Evolutionary conservation across 1,284 basidiomycete species (phyloP).

Genomic region (Naganishia liquefaciens): DNA sequence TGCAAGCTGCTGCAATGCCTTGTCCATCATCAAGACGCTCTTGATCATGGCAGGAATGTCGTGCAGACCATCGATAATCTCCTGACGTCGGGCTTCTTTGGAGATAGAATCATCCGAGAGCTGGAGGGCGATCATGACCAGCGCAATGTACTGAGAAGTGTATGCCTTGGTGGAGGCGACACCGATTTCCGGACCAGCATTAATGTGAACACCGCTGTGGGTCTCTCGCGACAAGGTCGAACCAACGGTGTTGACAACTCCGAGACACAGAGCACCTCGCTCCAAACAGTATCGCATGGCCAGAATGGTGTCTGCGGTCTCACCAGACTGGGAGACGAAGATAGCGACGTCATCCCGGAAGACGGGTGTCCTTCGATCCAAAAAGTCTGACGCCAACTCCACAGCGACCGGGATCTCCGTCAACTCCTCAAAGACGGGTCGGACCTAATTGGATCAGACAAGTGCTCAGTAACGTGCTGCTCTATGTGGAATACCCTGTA

Average conservation of each 20-base stretch:
- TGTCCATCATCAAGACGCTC: constrained; percentile 79
- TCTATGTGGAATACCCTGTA: constrained; percentile 4
- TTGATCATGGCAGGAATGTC: constrained; percentile 87
- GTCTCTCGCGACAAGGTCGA: constrained; percentile 98
- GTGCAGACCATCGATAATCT: constrained; percentile 93
- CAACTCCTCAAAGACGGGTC: constrained; percentile 97
- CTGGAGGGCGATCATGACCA: constrained; percentile 97
- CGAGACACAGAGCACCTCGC: constrained; percentile 87
- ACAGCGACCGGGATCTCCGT: constrained; percentile 98
- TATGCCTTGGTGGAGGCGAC: constrained; percentile 99
- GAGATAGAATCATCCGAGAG: constrained; percentile 95
- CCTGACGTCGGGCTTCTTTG: constrained; percentile 81
- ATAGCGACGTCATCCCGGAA: constrained; percentile 98
- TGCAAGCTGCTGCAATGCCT: constrained; percentile 77
- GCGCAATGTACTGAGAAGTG: constrained; percentile 98
- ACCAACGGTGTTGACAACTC: constrained; percentile 98
- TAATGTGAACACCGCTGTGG: constrained; percentile 99
- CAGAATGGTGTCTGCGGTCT: constrained; percentile 97
- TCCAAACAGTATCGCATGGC: constrained; percentile 96
- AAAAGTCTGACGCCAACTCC: constrained; percentile 96
- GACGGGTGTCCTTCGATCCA: constrained; percentile 98
- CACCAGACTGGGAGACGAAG: constrained; percentile 96
- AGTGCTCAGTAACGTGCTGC: not conserved
- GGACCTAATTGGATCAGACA: constrained; percentile 59
- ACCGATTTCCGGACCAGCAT: constrained; percentile 96